Evolutionary conservation across 768 basidiomycete species (phyloP).

Genomic region (Terana coerulea): DNA sequence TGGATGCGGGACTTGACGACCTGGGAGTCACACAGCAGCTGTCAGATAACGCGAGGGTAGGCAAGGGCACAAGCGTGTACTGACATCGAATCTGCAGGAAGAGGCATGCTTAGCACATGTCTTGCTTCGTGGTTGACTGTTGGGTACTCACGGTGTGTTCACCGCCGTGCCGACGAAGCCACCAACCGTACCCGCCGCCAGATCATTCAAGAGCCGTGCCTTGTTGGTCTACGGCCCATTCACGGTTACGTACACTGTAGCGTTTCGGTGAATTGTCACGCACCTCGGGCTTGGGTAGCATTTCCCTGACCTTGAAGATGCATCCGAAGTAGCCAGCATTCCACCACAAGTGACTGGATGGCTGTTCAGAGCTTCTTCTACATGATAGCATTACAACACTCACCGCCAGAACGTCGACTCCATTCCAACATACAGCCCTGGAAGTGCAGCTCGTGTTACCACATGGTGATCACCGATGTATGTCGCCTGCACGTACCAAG

Average conservation of each 20-base stretch:
- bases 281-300: constrained; percentile 87
- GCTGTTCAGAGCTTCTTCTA: constrained; percentile 2
- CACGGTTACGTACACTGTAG: not conserved
- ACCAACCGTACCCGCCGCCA: constrained; percentile 85
- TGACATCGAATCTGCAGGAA: constrained; percentile 43
- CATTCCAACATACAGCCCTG: constrained; percentile 81
- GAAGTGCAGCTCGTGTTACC: too few relatives aligned
- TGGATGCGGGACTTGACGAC: constrained; percentile 98
- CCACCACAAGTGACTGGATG: constrained; percentile 75
- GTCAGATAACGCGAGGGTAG: not conserved
- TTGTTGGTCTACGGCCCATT: constrained; percentile 47
- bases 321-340: constrained; percentile 95
- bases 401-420: constrained; percentile 98
- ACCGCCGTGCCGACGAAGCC: constrained; percentile 86
- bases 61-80: not conserved
- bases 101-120: not conserved
- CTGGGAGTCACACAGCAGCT: constrained; percentile 32
- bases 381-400: constrained; percentile 10
- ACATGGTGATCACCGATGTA: too few relatives aligned
- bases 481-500: constrained; percentile 59
- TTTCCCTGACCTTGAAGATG: constrained; percentile 77
- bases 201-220: constrained; percentile 82
- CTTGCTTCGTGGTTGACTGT: not conserved
- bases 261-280: constrained; percentile 16
- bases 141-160: constrained; percentile 77